Conservation (phyloP, 176 grass and related monocot genomes). For the Raddia guianensis region DNA sequence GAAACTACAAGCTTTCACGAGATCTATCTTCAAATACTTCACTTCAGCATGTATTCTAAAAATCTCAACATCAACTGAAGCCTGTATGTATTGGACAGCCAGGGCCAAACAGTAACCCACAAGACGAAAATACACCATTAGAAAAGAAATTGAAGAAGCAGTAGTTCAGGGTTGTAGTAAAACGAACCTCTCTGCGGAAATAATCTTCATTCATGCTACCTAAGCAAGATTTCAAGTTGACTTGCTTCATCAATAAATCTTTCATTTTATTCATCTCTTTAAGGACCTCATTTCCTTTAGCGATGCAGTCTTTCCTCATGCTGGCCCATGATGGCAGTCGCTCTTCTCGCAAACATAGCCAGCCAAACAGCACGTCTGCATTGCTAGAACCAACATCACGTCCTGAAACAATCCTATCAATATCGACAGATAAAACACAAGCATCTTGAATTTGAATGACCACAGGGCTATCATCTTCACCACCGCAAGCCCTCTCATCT, state of each 20-base stretch:
- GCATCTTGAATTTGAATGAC: neutral
- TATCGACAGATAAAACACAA: neutral
- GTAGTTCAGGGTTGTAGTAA: neutral
- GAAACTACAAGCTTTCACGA: conserved; percentile 7
- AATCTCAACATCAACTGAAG: conserved; percentile 19
- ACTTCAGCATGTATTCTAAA: conserved; percentile 21
- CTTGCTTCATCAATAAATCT: neutral
- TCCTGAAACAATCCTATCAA: neutral
- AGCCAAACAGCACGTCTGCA: neutral
- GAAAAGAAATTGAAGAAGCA: neutral
- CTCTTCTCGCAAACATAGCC: conserved; percentile 6
- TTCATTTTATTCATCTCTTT: neutral
- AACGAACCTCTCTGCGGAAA: neutral
- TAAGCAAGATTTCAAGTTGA: neutral
- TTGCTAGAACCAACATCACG: neutral
- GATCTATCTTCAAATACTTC: conserved; percentile 24
- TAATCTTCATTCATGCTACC: neutral
- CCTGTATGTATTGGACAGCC: neutral
- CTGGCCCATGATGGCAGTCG: neutral
- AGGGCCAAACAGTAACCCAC: neutral
- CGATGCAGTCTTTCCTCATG: conserved; percentile 13
- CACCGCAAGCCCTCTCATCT: neutral
- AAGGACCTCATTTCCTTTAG: neutral
- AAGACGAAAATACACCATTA: neutral
- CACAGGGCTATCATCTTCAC: neutral